These are phyloP conservation scores for Orbilia quercus DNA, from an alignment of 2,329 filamentous ascomycete genomes.

Conservation along the genomic window DNA sequence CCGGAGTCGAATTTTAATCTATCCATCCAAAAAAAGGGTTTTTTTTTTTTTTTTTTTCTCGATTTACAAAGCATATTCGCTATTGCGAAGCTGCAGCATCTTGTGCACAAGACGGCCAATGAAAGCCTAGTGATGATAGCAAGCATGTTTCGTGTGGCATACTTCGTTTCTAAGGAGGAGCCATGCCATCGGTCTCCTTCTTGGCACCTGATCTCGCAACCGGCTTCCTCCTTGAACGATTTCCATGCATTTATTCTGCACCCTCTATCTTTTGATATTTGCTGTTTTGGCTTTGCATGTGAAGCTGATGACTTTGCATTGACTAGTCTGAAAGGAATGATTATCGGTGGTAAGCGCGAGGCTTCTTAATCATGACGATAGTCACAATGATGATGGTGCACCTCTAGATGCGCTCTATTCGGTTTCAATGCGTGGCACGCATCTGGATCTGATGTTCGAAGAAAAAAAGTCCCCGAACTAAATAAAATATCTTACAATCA, in stretches of 20 bases:
- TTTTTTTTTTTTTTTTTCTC: no score
- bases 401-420: background rate
- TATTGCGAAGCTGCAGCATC: constrained; percentile 13
- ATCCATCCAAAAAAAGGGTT: background rate
- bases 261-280: constrained; percentile 9
- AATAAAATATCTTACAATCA: background rate
- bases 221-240: constrained; percentile 5
- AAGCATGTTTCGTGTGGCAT: constrained; percentile 41
- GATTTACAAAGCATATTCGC: background rate
- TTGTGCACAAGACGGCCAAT: constrained; percentile 24
- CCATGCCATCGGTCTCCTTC: constrained; percentile 46
- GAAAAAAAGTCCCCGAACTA: constrained; percentile 1
- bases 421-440: background rate
- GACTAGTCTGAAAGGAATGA: constrained; percentile 22
- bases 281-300: constrained; percentile 14
- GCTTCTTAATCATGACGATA: no score
- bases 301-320: constrained; percentile 29
- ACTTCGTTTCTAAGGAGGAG: constrained; percentile 7
- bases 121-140: background rate
- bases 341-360: constrained; percentile 37
- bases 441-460: constrained; percentile 31
- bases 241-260: constrained; percentile 10
- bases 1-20: constrained; percentile 4
- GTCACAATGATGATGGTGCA: no score
- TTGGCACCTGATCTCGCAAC: constrained; percentile 50